phyloP scores from a whole-genome alignment of 306 rosid species.

The Quercus parvula region DNA sequence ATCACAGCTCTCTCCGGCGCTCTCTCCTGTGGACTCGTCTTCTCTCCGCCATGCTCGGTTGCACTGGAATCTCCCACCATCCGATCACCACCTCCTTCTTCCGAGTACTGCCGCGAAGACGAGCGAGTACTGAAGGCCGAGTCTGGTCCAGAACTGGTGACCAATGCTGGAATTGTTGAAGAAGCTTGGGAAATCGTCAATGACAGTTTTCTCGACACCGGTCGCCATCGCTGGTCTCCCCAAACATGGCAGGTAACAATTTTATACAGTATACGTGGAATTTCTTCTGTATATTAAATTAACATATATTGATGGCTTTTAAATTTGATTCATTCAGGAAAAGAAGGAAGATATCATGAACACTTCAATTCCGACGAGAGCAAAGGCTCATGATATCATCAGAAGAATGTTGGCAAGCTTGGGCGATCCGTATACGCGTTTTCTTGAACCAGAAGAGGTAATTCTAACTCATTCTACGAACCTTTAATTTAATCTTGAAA shows the following conservation, averaged over 20 bases:
- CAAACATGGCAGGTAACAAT: conserved; percentile 66
- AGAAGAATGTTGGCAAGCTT: conserved; percentile 78
- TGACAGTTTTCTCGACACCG: conserved; percentile 64
- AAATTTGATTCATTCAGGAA: conserved; percentile 38
- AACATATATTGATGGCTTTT: neutral
- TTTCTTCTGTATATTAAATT: neutral
- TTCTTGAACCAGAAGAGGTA: conserved; percentile 88
- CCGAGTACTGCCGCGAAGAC: conserved; percentile 49
- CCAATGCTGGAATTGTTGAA: conserved; percentile 70
- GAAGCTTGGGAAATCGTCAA: conserved; percentile 97
- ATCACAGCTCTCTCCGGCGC: conserved; percentile 42
- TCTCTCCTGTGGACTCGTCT: conserved; percentile 39
- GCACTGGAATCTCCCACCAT: conserved; percentile 32
- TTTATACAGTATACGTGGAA: neutral
- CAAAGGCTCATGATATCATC: conserved; percentile 84
- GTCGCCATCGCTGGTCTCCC: conserved; percentile 63
- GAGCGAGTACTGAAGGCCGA: conserved; percentile 25
- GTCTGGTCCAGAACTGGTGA: conserved; percentile 36
- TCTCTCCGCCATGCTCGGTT: conserved; percentile 33
- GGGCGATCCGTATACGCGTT: conserved; percentile 95
- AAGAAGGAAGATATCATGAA: conserved; percentile 59
- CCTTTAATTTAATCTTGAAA: neutral
- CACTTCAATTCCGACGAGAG: conserved; percentile 66
- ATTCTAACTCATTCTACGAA: neutral
- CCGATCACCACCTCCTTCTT: conserved; percentile 13